Base-by-base conservation (phyloP, 192 early-diverging fungal genomes). In the Backusella circina region DNA sequence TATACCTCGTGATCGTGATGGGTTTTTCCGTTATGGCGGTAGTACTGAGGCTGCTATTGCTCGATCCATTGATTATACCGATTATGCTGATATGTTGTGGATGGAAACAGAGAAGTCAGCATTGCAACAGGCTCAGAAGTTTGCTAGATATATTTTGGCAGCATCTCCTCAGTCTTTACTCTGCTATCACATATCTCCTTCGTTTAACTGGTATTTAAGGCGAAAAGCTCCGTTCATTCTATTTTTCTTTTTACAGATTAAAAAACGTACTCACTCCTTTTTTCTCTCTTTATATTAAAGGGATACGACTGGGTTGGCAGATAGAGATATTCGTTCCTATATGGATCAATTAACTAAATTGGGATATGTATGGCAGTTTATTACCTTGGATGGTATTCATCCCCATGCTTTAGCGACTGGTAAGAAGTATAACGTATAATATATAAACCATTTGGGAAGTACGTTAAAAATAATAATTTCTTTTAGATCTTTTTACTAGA, bases 21-120 rank as follows among this genome's bases (percentile, higher is more conserved):
- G 97, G 35, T 97, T 93, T 90, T 97, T 95, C 90, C 92, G 95
- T 79, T 97, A 96, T 90, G 88, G 94, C 81, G 97, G 96, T 78
- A 95, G 95, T 67, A 98, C 94, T 16, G 87, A 93, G 35, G 93
- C 92, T 50, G 95, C 94, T 85, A 91, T 93, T 73, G 90, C 91
- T 84, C 91, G 94, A 77, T 90, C 88, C 32, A 79, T 91, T 57
- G 92, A 91, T 47, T 97, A 95, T 77, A 88, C 95, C 61, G 90
- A 90, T 15, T 97, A 95, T 90, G 90, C 92, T 80, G 95, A 96
- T 84, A 85, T 96, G 51, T 82, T 97, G 38, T 97, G 95, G 97
- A 97, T 97, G 96, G 96, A 97, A 86, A 99, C 97, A 47, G 93
- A 94, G 83, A 95, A 90, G 78, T 95, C 96, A 31, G 96, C 96